Evolutionary conservation across 2,329 filamentous ascomycete species (phyloP).

Genomic region (Hypoxylon sp.): DNA sequence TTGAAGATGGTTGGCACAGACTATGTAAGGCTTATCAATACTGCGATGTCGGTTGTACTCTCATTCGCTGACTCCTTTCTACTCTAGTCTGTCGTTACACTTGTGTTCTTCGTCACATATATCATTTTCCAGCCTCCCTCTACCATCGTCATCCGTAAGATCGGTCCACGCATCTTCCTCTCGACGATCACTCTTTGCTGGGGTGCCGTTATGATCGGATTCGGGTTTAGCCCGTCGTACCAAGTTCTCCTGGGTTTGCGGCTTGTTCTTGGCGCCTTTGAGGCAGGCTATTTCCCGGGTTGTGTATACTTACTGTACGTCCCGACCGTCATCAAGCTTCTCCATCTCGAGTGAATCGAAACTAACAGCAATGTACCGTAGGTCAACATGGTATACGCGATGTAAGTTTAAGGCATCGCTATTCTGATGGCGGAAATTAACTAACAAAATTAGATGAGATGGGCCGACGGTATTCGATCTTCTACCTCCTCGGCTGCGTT

Average conservation of each 20-base stretch:
- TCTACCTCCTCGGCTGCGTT: conserved; percentile 76
- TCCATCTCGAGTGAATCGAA: not conserved
- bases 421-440: not conserved
- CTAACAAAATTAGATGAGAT: conserved; percentile 66
- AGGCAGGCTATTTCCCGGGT: conserved; percentile 79
- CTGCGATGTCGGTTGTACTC: conserved; percentile 54
- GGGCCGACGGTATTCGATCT: conserved; percentile 75
- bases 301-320: conserved; percentile 75
- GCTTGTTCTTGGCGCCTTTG: conserved; percentile 71
- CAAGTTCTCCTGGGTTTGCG: conserved; percentile 66
- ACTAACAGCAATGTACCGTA: conserved; percentile 22
- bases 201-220: conserved; percentile 73
- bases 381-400: conserved; percentile 75
- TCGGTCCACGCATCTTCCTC: conserved; percentile 72
- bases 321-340: not conserved
- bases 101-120: conserved; percentile 82
- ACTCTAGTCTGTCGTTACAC: conserved; percentile 69
- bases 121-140: conserved; percentile 78
- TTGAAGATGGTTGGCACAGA: conserved; percentile 60
- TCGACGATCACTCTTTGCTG: conserved; percentile 67
- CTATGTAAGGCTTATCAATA: conserved; percentile 44
- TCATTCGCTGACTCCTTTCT: conserved; percentile 16
- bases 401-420: conserved; percentile 58
- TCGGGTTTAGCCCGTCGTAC: conserved; percentile 71
- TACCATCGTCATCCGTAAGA: conserved; percentile 74